phyloP scores from a whole-genome alignment of 148 eudicot genomes.

The Rheum nobile region DNA sequence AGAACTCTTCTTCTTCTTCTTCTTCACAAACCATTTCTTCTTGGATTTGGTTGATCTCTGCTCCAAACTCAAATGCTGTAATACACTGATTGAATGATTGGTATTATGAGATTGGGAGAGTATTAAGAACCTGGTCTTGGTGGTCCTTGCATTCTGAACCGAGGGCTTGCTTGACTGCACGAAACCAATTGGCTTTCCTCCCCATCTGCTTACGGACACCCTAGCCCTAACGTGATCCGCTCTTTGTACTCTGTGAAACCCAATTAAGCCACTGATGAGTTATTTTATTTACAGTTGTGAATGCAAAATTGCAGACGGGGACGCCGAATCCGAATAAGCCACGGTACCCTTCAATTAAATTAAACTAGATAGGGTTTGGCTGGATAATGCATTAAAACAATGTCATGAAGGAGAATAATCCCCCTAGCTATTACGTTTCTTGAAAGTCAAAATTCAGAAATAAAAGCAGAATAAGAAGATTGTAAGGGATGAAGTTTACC shows the following conservation, averaged over 20 bases:
- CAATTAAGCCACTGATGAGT: background rate
- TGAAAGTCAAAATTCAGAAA: background rate
- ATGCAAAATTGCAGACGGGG: background rate
- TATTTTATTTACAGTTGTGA: background rate
- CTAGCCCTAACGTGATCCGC: slow-evolving; percentile 2
- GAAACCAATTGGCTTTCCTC: slow-evolving; percentile 73
- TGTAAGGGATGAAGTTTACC: background rate
- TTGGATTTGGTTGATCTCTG: slow-evolving; percentile 51
- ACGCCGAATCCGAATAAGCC: background rate
- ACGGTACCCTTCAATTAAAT: too few species aligned
- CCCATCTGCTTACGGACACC: slow-evolving; percentile 43
- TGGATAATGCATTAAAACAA: too few species aligned
- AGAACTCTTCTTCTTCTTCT: slow-evolving; percentile 30
- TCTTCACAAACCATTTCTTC: slow-evolving; percentile 43
- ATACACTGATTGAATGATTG: too few species aligned
- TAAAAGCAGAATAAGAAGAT: background rate
- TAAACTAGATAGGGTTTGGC: too few species aligned
- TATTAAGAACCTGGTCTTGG: slow-evolving; percentile 22
- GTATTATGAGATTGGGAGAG: background rate
- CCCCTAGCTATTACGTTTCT: background rate
- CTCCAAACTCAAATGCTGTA: background rate
- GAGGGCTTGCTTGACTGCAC: slow-evolving; percentile 68
- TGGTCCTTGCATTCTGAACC: slow-evolving; percentile 42
- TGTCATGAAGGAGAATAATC: background rate
- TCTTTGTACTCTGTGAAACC: background rate